Evolutionary conservation across 2,329 filamentous ascomycete species (phyloP).

Genomic region (Fusarium virguliforme): DNA sequence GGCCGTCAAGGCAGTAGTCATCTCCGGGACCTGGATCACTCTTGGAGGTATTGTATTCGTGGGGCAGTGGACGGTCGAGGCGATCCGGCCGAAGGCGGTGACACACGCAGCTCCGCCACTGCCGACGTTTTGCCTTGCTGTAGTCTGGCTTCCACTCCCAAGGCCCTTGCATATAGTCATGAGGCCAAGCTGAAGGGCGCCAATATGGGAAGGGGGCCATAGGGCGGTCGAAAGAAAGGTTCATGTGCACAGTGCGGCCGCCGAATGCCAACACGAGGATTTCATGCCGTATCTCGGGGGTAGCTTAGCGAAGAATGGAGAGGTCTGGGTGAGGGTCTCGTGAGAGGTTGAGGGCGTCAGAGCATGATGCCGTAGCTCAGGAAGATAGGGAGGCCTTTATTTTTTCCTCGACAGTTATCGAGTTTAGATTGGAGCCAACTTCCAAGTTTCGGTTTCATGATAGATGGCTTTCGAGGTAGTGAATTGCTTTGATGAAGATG

Average conservation of each 20-base stretch:
- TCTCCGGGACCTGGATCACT: not conserved
- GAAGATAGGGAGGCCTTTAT: slow-evolving; percentile 2
- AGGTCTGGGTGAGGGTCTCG: not conserved
- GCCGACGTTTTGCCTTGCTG: not conserved
- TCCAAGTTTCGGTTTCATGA: slow-evolving; percentile 2
- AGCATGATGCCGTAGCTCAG: not conserved
- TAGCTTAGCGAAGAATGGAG: not conserved
- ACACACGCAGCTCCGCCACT: slow-evolving; percentile 27
- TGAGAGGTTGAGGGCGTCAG: not conserved
- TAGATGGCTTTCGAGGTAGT: too few species aligned
- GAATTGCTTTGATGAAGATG: too few species aligned
- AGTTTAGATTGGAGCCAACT: not conserved
- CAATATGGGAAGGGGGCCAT: slow-evolving; percentile 1
- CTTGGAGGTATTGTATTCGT: not conserved
- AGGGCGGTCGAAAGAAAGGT: slow-evolving; percentile 6
- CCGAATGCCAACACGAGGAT: slow-evolving; percentile 13
- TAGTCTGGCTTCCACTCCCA: not conserved
- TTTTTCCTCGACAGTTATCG: not conserved
- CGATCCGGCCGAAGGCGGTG: not conserved
- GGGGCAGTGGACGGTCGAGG: accelerated
- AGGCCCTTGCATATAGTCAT: slow-evolving; percentile 3
- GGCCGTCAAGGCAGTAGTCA: not conserved
- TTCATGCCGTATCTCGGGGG: slow-evolving; percentile 1
- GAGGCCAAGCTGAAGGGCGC: not conserved
- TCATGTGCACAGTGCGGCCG: slow-evolving; percentile 8